Percentiles rank a stretch among this genome's conserved stretches.
These are phyloP conservation scores for Pestalotiopsis sp. DNA, from an alignment of 2,329 filamentous ascomycete species.

Conservation along the genomic window DNA sequence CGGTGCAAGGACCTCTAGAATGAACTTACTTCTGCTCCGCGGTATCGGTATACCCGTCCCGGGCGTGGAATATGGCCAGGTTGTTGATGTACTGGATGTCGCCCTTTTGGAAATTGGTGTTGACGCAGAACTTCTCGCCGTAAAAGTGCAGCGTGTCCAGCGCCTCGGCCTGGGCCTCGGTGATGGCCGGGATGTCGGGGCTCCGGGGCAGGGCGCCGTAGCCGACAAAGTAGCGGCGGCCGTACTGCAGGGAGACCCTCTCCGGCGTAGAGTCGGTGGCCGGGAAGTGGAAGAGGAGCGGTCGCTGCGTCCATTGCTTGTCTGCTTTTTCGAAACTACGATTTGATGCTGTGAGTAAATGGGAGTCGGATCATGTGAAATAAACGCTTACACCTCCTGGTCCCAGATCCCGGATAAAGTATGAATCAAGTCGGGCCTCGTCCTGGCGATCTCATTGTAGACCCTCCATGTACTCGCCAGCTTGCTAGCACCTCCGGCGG, in stretches of 20 bases:
- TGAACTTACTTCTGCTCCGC: constrained; percentile 44
- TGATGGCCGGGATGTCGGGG: constrained; percentile 57
- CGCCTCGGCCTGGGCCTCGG: constrained; percentile 55
- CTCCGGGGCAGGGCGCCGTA: constrained; percentile 58
- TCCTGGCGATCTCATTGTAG: constrained; percentile 64
- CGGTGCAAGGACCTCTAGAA: neutral
- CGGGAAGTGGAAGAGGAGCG: constrained; percentile 59
- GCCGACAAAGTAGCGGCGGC: constrained; percentile 60
- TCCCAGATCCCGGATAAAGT: constrained; percentile 56
- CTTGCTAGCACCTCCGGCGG: constrained; percentile 59
- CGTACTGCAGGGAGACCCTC: constrained; percentile 62
- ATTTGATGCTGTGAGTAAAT: neutral
- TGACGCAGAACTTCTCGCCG: constrained; percentile 47
- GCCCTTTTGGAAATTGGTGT: constrained; percentile 50
- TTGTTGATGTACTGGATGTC: constrained; percentile 62
- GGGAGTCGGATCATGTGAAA: neutral
- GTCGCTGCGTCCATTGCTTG: constrained; percentile 48
- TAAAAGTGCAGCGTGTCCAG: constrained; percentile 54
- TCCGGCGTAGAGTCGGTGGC: constrained; percentile 48
- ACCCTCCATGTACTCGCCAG: constrained; percentile 61
- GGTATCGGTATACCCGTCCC: constrained; percentile 51
- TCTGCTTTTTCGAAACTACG: constrained; percentile 47
- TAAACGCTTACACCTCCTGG: constrained; percentile 45
- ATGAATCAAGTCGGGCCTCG: constrained; percentile 60
- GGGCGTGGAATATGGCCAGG: constrained; percentile 54